phyloP scores from a whole-genome alignment of 202 grass and related monocot genomes.

The Panicum virgatum region DNA sequence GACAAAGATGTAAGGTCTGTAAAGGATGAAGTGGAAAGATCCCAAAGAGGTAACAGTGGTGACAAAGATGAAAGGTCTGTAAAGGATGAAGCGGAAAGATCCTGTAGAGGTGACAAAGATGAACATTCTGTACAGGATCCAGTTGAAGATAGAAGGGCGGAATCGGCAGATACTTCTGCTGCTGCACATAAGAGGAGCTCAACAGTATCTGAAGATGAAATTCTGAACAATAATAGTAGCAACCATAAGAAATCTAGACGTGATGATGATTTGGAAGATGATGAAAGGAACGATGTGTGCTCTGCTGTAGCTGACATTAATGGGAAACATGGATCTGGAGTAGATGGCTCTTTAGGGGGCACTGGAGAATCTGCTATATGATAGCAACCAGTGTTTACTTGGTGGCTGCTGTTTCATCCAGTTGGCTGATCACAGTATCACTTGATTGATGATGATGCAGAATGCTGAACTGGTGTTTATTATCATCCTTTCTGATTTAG shows the following conservation, averaged over 20 bases:
- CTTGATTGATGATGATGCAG: slow-evolving; percentile 40
- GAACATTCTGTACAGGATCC: slow-evolving; percentile 45
- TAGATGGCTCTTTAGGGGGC: slow-evolving; percentile 28
- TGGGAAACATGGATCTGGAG: slow-evolving; percentile 37
- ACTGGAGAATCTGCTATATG: slow-evolving; percentile 36
- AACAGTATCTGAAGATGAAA: slow-evolving; percentile 55
- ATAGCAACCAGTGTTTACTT: slow-evolving; percentile 31
- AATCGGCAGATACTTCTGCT: slow-evolving; percentile 33
- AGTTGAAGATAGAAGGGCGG: slow-evolving; percentile 44
- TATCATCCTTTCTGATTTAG: slow-evolving; percentile 64
- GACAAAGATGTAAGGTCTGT: slow-evolving; percentile 44
- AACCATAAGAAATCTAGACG: slow-evolving; percentile 54
- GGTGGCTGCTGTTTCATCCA: slow-evolving; percentile 29
- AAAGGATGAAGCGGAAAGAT: slow-evolving; percentile 51
- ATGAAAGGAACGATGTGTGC: slow-evolving; percentile 36
- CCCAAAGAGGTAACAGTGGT: slow-evolving; percentile 35
- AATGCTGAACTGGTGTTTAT: slow-evolving; percentile 52
- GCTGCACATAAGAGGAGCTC: slow-evolving; percentile 49
- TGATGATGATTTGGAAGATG: slow-evolving; percentile 36
- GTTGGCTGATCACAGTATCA: slow-evolving; percentile 34
- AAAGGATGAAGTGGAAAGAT: slow-evolving; percentile 41
- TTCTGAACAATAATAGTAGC: slow-evolving; percentile 34
- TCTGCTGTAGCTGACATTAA: slow-evolving; percentile 23
- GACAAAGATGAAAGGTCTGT: slow-evolving; percentile 36
- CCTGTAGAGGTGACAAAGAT: slow-evolving; percentile 48